phyloP scores from a whole-genome alignment of 2,329 filamentous ascomycete species.

The Neocatenulostroma microsporum region DNA sequence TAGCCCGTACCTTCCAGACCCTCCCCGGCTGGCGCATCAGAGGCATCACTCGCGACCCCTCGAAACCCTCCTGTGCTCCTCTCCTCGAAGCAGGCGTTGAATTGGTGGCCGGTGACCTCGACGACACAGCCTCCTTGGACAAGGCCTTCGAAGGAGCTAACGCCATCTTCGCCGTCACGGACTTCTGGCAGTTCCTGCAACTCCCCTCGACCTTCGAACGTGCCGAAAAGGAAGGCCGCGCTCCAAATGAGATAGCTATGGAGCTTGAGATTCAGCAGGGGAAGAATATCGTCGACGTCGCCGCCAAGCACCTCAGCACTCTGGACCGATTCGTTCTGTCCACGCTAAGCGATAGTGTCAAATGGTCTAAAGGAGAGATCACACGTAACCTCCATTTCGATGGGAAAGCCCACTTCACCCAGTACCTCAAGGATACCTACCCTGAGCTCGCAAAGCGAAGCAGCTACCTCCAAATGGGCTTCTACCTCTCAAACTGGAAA shows the following conservation, averaged over 20 bases:
- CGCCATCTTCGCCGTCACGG: conserved; percentile 5
- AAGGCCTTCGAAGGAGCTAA: conserved; percentile 5
- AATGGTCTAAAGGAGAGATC: conserved; percentile 37
- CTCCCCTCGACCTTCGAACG: conserved; percentile 3
- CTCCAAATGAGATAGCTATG: conserved; percentile 10
- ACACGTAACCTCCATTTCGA: conserved; percentile 37
- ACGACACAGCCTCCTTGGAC: conserved; percentile 3
- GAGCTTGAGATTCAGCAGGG: conserved; percentile 18
- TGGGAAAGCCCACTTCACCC: conserved; percentile 31
- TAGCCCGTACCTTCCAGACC: not conserved
- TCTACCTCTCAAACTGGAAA: conserved; percentile 29
- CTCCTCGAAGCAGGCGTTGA: conserved; percentile 2
- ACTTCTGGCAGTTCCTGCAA: conserved; percentile 10
- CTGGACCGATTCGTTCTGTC: conserved; percentile 37
- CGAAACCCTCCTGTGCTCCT: not conserved
- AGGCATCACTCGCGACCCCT: conserved; percentile 4
- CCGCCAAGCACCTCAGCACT: conserved; percentile 8
- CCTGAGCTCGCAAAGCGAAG: conserved; percentile 24
- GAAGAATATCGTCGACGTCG: conserved; percentile 10
- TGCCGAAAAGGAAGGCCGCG: conserved; percentile 6
- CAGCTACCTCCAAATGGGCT: conserved; percentile 29
- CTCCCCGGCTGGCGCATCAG: conserved; percentile 6
- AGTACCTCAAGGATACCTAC: conserved; percentile 26
- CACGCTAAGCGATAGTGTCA: conserved; percentile 29
- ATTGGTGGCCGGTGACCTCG: conserved; percentile 3